A percentile compares a stretch with the other conserved stretches of the same genome.
These are phyloP conservation scores for Miamiensis avidus DNA, from an alignment of 169 alveolate genomes.

Conservation along the genomic window DNA sequence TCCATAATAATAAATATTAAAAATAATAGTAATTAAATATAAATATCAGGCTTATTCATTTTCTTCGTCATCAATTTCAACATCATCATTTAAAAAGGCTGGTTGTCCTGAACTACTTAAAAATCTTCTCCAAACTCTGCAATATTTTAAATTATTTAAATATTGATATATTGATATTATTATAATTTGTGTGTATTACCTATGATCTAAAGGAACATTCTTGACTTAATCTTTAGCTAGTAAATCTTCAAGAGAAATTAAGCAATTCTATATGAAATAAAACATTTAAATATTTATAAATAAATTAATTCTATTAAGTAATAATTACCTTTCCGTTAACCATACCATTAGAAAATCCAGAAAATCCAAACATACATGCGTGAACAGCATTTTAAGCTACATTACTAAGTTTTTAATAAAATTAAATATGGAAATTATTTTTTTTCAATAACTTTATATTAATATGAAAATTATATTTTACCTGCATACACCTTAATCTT, in stretches of 20 bases:
- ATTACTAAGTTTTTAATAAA: constrained; percentile 18
- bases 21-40: too few species aligned
- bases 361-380: constrained; percentile 88
- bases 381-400: constrained; percentile 86
- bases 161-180: neutral
- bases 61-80: too few species aligned
- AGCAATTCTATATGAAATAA: neutral
- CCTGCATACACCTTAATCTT: constrained; percentile 81
- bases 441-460: neutral
- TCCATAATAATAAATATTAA: too few species aligned
- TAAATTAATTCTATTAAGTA: constrained; percentile 27
- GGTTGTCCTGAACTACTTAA: neutral
- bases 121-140: neutral
- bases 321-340: constrained; percentile 56
- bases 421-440: neutral
- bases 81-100: neutral
- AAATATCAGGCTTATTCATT: too few species aligned
- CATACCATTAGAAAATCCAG: constrained; percentile 82
- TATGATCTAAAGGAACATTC: neutral
- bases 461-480: neutral
- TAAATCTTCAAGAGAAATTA: constrained; percentile 1
- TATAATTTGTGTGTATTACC: neutral
- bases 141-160: neutral
- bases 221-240: neutral
- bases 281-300: neutral